Conservation (phyloP, 2,329 filamentous ascomycete species). For the Aquanectria penicillioides region DNA sequence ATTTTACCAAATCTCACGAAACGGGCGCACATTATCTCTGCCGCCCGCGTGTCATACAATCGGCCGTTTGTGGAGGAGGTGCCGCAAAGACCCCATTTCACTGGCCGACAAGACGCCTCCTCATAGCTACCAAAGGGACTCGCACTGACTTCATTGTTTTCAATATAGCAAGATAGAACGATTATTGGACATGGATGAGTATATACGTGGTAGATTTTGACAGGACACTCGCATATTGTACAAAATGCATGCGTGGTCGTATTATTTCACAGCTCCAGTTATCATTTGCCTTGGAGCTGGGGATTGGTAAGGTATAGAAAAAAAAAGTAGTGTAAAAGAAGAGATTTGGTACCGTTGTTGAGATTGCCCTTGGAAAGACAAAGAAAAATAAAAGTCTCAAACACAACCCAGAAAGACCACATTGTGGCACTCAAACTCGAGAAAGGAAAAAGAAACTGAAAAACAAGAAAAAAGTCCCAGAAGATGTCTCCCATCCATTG, state of each 20-base stretch:
- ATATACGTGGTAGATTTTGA: conserved; percentile 12
- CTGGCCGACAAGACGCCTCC: no score
- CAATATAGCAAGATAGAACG: not conserved
- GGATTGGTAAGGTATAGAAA: conserved; percentile 4
- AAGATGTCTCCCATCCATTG: not conserved
- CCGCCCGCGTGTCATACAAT: no score
- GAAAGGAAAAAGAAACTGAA: not conserved
- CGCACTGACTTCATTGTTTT: no score
- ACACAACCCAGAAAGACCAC: not conserved
- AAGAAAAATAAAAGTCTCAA: no score
- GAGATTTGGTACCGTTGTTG: not conserved
- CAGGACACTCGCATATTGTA: not conserved
- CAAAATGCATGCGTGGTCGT: not conserved
- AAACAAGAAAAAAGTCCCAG: not conserved
- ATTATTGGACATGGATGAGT: not conserved
- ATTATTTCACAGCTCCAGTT: conserved; percentile 17
- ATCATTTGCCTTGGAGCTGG: conserved; percentile 8
- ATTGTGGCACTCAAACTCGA: not conserved
- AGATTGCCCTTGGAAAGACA: not conserved
- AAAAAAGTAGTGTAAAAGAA: not conserved
- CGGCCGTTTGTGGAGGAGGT: no score
- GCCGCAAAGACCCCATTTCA: no score
- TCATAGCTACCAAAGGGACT: no score
- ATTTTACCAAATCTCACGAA: no score
- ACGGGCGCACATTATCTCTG: no score